phyloP scores from a whole-genome alignment of 2,329 filamentous ascomycete species.

The Fusarium sp. region DNA sequence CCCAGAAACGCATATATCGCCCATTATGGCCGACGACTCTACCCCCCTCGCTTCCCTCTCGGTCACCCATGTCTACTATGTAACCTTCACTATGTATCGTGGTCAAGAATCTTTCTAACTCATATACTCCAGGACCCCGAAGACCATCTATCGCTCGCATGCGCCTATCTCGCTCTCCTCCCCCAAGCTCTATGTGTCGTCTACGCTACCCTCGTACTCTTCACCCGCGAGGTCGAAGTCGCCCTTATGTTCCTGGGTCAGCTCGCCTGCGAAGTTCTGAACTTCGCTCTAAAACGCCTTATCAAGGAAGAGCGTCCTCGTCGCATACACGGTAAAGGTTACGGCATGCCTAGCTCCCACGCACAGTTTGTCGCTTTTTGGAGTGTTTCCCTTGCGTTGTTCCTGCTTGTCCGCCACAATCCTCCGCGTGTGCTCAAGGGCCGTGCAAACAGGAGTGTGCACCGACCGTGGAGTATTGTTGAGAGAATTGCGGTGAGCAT shows the following conservation, averaged over 20 bases:
- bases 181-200: conserved; percentile 91
- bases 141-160: conserved; percentile 86
- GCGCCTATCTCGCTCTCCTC: conserved; percentile 92
- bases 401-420: conserved; percentile 83
- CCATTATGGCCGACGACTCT: conserved; percentile 46
- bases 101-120: conserved; percentile 1
- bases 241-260: conserved; percentile 91
- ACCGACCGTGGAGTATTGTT: conserved; percentile 66
- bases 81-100: conserved; percentile 58
- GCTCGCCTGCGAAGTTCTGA: conserved; percentile 89
- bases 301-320: conserved; percentile 92
- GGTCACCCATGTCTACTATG: conserved; percentile 96
- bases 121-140: conserved; percentile 78
- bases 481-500: conserved; percentile 69
- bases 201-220: conserved; percentile 91
- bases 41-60: conserved; percentile 87
- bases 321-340: conserved; percentile 89
- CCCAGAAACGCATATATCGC: neutral
- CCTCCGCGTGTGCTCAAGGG: conserved; percentile 57
- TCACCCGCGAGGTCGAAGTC: conserved; percentile 90
- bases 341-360: conserved; percentile 96
- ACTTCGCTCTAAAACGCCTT: conserved; percentile 87
- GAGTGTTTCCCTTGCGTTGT: conserved; percentile 83
- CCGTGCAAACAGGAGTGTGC: conserved; percentile 15
- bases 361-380: conserved; percentile 96